Base-by-base conservation (phyloP, 1,284 basidiomycete species). In the Rhodotorula sp. region DNA sequence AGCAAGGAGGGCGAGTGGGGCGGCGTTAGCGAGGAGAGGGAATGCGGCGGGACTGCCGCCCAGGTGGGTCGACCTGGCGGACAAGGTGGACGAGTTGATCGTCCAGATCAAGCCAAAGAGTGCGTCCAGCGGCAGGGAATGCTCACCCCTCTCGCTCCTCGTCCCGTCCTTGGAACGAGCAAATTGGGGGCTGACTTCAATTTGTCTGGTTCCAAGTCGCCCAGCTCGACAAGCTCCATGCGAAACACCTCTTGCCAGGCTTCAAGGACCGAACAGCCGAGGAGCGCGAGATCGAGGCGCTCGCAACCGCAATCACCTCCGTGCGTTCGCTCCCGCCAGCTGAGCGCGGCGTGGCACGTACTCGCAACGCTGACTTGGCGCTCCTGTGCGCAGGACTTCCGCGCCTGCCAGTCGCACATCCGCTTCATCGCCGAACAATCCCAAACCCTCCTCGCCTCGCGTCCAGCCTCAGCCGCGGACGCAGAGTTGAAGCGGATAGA, bases 261-360 rank as follows among this genome's bases (percentile, higher is more conserved):
- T 99, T 99, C 80, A 86, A 91, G 78, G 96, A 99, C 84, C 90
- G 95, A 66, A 86, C 90, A 2, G 86, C 87, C 22, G 94, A 99
- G 81, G 95, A 99, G 82, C 86, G 88, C 74, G 93, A 97, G 80
- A 99, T 99, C 73, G 92, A 98, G 79, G 80, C 84, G 27, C 84
- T 91, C 53, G 94, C 94, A 1, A 86, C 85, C 44, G 90, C 93
- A 71, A 93, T 99, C 80, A 98, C 94, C 57, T 85, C 88, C 76
- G 92, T 91, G 76, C 74, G 82, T 80, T 68, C 68, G 2, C 22
- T 27, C 30, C 17, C 30, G 0, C 30, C 32, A 19, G 22, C 30
- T 47, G 15, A 32, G 4, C 36, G 7, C 39, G 5, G 27, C 29
- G 30, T 20, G 17, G 13, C 56, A 8, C n/a, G 17, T 5, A n/a